Evolutionary conservation across 2,329 filamentous ascomycete genomes (phyloP).

Genomic region (Pseudogymnoascus destructans): DNA sequence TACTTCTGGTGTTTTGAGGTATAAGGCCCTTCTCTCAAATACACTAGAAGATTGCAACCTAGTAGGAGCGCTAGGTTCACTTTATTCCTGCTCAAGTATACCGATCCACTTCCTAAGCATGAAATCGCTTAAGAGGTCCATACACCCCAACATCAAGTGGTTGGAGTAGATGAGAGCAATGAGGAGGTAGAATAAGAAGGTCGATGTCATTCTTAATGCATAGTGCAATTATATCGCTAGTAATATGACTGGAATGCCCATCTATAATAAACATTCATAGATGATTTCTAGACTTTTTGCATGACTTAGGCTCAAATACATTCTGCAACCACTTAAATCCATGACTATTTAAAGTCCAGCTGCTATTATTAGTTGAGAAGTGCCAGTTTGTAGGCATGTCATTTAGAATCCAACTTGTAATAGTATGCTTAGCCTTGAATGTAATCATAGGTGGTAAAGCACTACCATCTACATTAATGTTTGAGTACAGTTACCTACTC

Average conservation of each 20-base stretch:
- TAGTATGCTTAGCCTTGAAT: background rate
- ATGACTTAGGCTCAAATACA: background rate
- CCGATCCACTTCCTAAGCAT: too few species aligned
- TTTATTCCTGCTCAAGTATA: too few species aligned
- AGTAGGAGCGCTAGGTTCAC: background rate
- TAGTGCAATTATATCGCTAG: background rate
- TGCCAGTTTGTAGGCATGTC: background rate
- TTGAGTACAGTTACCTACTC: constrained; percentile 1
- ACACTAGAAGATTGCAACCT: background rate
- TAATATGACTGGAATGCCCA: constrained; percentile 9
- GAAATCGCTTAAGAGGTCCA: too few species aligned
- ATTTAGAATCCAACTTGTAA: background rate
- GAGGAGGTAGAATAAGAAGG: background rate
- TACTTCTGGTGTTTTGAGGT: background rate
- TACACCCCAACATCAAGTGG: too few species aligned
- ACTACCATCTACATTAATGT: background rate
- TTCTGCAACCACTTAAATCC: background rate
- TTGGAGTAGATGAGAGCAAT: too few species aligned
- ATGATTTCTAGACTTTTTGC: background rate
- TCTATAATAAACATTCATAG: background rate
- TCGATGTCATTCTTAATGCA: background rate
- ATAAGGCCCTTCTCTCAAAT: background rate
- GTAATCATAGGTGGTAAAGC: background rate
- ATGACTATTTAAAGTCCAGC: constrained; percentile 1
- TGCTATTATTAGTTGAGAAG: background rate